These are phyloP conservation scores for Cornus controversa DNA, from an alignment of 148 eudicot genomes.

Conservation along the genomic window DNA sequence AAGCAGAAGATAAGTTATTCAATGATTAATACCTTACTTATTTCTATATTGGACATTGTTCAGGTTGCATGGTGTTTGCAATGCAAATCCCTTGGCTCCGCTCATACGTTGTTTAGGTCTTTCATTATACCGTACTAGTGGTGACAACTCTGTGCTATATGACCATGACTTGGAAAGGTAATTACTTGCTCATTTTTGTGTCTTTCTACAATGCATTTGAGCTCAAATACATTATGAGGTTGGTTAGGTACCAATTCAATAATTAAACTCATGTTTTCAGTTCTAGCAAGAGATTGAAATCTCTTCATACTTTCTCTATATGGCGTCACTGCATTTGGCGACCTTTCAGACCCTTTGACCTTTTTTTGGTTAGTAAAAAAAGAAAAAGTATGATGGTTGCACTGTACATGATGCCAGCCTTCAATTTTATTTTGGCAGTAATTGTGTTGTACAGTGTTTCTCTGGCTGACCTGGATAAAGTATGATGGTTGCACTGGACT, in stretches of 20 bases:
- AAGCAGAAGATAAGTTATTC: background rate
- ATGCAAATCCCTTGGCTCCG: constrained; percentile 97
- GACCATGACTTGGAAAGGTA: constrained; percentile 99
- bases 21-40: background rate
- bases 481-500: background rate
- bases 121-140: constrained; percentile 88
- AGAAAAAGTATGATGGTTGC: too few relatives aligned
- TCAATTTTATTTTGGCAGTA: background rate
- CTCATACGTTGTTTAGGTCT: constrained; percentile 87
- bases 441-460: background rate
- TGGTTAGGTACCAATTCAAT: background rate
- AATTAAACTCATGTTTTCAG: background rate
- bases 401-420: background rate
- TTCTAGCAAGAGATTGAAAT: background rate
- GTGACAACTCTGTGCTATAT: constrained; percentile 93
- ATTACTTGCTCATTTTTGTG: background rate
- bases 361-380: too few relatives aligned
- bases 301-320: background rate
- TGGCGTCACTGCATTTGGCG: background rate
- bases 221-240: background rate
- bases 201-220: background rate
- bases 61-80: constrained; percentile 99
- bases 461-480: background rate
- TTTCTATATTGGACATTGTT: constrained; percentile 4
- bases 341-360: background rate